These are phyloP conservation scores for Manihot esculenta DNA, from an alignment of 441 rosid species.

Conservation along the genomic window DNA sequence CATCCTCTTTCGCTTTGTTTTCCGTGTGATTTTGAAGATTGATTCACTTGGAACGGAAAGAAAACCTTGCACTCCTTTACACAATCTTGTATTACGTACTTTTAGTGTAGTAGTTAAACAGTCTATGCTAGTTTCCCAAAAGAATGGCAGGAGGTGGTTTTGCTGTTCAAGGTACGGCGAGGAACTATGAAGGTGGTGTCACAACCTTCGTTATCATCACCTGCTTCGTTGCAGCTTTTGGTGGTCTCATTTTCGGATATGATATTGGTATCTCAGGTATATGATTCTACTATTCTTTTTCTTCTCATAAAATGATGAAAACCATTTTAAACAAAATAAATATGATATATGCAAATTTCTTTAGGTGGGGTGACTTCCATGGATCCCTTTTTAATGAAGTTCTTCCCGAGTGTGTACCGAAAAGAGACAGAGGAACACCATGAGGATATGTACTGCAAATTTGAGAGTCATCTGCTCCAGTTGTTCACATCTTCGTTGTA, in stretches of 20 bases:
- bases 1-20: too few species aligned
- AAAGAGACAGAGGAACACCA: slow-evolving; percentile 19
- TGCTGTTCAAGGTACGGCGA: slow-evolving; percentile 26
- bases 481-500: slow-evolving; percentile 60
- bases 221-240: slow-evolving; percentile 39
- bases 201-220: slow-evolving; percentile 37
- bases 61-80: neutral
- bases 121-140: neutral
- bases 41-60: neutral
- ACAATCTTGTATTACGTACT: neutral
- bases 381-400: slow-evolving; percentile 51
- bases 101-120: neutral
- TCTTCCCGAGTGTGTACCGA: slow-evolving; percentile 54
- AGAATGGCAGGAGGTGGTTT: slow-evolving; percentile 58
- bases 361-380: slow-evolving; percentile 66
- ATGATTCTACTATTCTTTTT: too few species aligned
- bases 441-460: slow-evolving; percentile 52
- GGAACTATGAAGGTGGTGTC: slow-evolving; percentile 48
- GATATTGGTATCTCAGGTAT: slow-evolving; percentile 49
- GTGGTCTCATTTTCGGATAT: slow-evolving; percentile 46
- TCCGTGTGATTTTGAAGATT: too few species aligned
- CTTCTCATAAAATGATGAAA: too few species aligned
- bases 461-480: slow-evolving; percentile 43
- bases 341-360: slow-evolving; percentile 2
- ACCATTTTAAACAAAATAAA: too few species aligned